Conservation (phyloP, 73 alveolate genomes). For the Paramecium tetraurelia region DNA sequence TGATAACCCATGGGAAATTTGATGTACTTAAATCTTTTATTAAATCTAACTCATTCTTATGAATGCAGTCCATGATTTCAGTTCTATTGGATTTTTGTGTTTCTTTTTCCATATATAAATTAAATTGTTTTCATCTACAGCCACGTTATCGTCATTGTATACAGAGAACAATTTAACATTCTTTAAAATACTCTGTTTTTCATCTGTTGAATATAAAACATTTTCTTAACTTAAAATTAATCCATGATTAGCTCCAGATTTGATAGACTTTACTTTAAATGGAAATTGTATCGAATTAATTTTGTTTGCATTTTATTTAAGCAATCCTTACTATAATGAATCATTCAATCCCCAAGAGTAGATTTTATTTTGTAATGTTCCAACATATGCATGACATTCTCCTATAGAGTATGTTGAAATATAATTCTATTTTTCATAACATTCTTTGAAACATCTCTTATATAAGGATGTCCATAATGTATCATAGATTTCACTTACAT, state of each 20-base stretch:
- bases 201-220: background rate
- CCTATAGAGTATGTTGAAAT: background rate
- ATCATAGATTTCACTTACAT: conserved; percentile 58
- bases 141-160: conserved; percentile 15
- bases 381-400: conserved; percentile 34
- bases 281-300: background rate
- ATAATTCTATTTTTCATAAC: conserved; percentile 49
- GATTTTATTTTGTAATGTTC: background rate
- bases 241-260: conserved; percentile 54
- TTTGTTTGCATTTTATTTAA: conserved; percentile 9
- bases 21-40: background rate
- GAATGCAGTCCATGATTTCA: conserved; percentile 1
- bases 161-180: conserved; percentile 14
- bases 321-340: background rate
- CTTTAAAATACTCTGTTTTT: background rate
- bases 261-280: background rate
- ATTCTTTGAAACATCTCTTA: conserved; percentile 51
- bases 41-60: conserved; percentile 7
- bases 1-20: conserved; percentile 7
- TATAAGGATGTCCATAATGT: conserved; percentile 59
- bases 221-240: background rate
- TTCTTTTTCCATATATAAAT: conserved; percentile 1
- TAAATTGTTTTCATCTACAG: conserved; percentile 21
- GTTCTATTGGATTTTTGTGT: background rate
- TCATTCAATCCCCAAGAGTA: conserved; percentile 45